These are phyloP conservation scores for Vicia sativa DNA, from an alignment of 306 rosid genomes.

Conservation along the genomic window DNA sequence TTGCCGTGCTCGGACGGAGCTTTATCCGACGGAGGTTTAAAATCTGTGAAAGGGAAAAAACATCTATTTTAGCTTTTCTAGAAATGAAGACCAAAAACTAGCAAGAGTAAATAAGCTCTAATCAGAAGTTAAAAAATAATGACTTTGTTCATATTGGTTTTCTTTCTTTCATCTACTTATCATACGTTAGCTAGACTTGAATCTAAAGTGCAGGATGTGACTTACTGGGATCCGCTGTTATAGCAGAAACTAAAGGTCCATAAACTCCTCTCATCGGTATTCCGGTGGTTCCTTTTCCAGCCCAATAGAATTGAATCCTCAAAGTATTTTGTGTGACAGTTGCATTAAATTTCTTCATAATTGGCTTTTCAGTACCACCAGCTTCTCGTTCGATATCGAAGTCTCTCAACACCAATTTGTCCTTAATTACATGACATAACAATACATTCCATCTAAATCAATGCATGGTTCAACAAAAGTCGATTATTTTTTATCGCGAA, in stretches of 20 bases:
- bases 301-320: constrained; percentile 87
- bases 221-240: constrained; percentile 91
- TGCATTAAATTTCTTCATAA: constrained; percentile 58
- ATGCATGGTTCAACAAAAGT: constrained; percentile 22
- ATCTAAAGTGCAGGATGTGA: constrained; percentile 17
- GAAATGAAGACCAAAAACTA: constrained; percentile 34
- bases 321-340: constrained; percentile 60
- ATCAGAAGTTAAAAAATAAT: too few species aligned
- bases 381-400: constrained; percentile 79
- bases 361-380: constrained; percentile 69
- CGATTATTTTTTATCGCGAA: constrained; percentile 16
- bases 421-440: constrained; percentile 53
- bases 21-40: constrained; percentile 55
- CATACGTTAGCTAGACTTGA: too few species aligned
- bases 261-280: constrained; percentile 87
- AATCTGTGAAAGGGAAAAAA: constrained; percentile 56
- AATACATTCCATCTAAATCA: constrained; percentile 38
- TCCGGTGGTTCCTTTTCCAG: constrained; percentile 99
- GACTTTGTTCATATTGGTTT: too few species aligned
- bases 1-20: constrained; percentile 26
- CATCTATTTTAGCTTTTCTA: constrained; percentile 31
- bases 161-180: too few species aligned
- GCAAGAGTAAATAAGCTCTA: too few species aligned
- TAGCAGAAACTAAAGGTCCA: constrained; percentile 92
- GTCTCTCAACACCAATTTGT: constrained; percentile 70